A percentile compares a stretch with the other conserved stretches of the same genome.
Conservation (phyloP, 2,329 filamentous ascomycete genomes). For the Monosporascus sp. region DNA sequence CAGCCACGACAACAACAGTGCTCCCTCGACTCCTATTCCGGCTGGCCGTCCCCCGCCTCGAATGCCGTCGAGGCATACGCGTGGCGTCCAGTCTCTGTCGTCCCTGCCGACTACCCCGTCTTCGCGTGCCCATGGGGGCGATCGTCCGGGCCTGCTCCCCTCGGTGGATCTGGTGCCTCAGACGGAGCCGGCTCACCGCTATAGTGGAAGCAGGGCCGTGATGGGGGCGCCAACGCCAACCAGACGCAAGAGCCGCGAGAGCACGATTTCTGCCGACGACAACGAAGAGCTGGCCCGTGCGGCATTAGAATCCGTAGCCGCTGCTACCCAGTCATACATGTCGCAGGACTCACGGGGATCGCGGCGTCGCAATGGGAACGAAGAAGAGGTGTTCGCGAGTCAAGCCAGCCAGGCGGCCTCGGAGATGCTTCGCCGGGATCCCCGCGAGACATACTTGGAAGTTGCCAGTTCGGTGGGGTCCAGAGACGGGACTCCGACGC, state of each 20-base stretch:
- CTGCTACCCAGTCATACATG: constrained; percentile 32
- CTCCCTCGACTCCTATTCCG: constrained; percentile 62
- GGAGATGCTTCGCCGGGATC: constrained; percentile 62
- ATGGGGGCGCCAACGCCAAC: constrained; percentile 42
- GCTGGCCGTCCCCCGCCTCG: constrained; percentile 39
- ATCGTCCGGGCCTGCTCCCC: constrained; percentile 51
- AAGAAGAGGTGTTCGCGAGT: constrained; percentile 62
- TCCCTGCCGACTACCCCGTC: constrained; percentile 76
- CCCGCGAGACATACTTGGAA: constrained; percentile 45
- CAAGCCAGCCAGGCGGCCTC: constrained; percentile 74
- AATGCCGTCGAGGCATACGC: constrained; percentile 58
- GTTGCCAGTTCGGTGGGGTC: constrained; percentile 38
- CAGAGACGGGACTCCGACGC: constrained; percentile 38
- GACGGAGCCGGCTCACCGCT: constrained; percentile 49
- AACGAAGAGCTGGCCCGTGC: constrained; percentile 52
- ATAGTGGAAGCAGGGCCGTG: constrained; percentile 32
- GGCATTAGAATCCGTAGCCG: constrained; percentile 49
- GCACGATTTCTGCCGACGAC: constrained; percentile 71
- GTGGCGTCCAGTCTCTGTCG: constrained; percentile 77
- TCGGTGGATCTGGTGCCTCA: constrained; percentile 58
- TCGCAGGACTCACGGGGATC: constrained; percentile 23
- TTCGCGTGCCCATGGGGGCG: constrained; percentile 38
- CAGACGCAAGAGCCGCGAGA: constrained; percentile 70
- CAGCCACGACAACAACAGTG: constrained; percentile 69
- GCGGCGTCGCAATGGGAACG: constrained; percentile 23